Conservation (phyloP, 2,329 filamentous ascomycete genomes). For the Colletotrichum costaricense region DNA sequence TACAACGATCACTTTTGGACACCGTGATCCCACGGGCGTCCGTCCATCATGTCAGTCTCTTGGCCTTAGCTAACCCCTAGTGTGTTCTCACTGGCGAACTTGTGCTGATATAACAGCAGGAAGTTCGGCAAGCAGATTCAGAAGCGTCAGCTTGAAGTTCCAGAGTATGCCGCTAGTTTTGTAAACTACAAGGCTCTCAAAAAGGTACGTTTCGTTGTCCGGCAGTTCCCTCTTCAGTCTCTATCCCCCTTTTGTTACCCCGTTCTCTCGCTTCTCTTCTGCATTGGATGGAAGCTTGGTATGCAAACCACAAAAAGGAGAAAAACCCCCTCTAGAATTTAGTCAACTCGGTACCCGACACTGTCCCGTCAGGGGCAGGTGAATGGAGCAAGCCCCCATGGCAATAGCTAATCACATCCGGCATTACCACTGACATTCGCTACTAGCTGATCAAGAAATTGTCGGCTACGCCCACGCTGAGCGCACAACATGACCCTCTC, state of each 20-base stretch:
- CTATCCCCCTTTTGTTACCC: constrained; percentile 19
- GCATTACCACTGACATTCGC: constrained; percentile 45
- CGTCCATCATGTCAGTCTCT: constrained; percentile 29
- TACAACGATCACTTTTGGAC: constrained; percentile 1
- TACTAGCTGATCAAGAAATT: constrained; percentile 96
- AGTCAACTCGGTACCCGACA: constrained; percentile 26
- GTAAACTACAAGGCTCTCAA: constrained; percentile 99
- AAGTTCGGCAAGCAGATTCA: constrained; percentile 99
- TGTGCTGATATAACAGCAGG: constrained; percentile 63
- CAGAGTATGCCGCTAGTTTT: constrained; percentile 98
- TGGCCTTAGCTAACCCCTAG: not conserved
- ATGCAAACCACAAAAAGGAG: constrained; percentile 13
- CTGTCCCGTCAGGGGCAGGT: constrained; percentile 27
- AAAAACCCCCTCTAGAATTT: constrained; percentile 5
- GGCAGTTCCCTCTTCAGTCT: not conserved
- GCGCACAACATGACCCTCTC: constrained; percentile 75
- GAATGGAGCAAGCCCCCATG: constrained; percentile 35
- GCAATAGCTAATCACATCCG: constrained; percentile 16
- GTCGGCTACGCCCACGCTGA: constrained; percentile 88
- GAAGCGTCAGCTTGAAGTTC: constrained; percentile 98
- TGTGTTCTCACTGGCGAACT: not conserved
- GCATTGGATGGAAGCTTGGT: constrained; percentile 2
- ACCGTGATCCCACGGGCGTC: constrained; percentile 29
- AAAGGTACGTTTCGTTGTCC: constrained; percentile 73
- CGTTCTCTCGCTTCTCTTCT: constrained; percentile 4